phyloP scores from a whole-genome alignment of 2,329 filamentous ascomycete species.

The Colletotrichum camelliae region DNA sequence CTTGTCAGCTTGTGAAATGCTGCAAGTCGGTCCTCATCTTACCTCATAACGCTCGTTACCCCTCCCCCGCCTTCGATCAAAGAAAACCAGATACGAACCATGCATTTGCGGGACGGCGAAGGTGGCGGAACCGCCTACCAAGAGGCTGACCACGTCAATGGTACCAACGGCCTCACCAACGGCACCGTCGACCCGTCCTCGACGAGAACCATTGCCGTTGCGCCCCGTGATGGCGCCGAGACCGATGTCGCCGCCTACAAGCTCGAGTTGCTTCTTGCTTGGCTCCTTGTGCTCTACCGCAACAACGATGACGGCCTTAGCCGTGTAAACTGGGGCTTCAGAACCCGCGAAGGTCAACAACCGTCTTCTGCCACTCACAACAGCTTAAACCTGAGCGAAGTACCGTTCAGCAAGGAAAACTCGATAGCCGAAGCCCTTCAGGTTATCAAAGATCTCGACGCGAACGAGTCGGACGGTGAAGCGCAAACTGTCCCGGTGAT shows the following conservation, averaged over 20 bases:
- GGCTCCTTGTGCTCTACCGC: slow-evolving; percentile 27
- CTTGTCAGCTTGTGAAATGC: slow-evolving; percentile 10
- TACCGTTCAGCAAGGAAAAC: slow-evolving; percentile 20
- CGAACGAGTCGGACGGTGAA: neutral
- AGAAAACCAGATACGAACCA: slow-evolving; percentile 1
- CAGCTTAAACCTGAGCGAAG: slow-evolving; percentile 13
- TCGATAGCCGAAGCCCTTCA: slow-evolving; percentile 15
- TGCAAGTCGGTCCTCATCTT: neutral
- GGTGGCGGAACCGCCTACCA: slow-evolving; percentile 21
- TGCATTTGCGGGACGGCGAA: slow-evolving; percentile 23
- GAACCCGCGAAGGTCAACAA: neutral
- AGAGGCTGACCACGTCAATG: neutral
- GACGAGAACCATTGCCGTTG: slow-evolving; percentile 13
- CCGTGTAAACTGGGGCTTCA: slow-evolving; percentile 20
- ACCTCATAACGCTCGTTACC: slow-evolving; percentile 12
- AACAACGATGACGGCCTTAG: slow-evolving; percentile 24
- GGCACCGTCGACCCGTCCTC: slow-evolving; percentile 14
- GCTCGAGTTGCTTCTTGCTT: slow-evolving; percentile 26
- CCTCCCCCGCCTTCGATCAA: slow-evolving; percentile 27
- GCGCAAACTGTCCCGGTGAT: slow-evolving; percentile 8
- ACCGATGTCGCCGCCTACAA: slow-evolving; percentile 1
- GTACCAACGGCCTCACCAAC: neutral
- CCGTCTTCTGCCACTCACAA: neutral
- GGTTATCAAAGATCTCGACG: slow-evolving; percentile 8
- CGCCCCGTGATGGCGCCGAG: neutral